Evolutionary conservation across 257 asterid genomes (phyloP).

Genomic region (Capsicum chinense): DNA sequence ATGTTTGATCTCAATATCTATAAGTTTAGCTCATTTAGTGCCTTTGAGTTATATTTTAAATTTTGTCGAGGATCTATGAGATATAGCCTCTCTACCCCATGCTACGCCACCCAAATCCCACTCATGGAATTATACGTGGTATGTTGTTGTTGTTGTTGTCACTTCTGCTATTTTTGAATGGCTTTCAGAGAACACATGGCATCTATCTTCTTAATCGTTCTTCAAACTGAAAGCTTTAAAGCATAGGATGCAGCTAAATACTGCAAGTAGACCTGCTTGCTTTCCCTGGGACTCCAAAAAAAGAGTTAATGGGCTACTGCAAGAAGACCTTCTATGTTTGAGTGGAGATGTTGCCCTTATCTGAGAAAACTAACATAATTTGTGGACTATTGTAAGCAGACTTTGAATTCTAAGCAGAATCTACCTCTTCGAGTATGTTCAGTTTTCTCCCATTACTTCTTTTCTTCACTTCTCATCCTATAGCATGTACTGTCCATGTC

Average conservation of each 20-base stretch:
- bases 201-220: too few species aligned
- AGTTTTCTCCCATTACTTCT: background rate
- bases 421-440: background rate
- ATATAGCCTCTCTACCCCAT: too few species aligned
- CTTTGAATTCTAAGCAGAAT: background rate
- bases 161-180: too few species aligned
- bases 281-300: constrained; percentile 6
- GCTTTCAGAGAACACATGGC: too few species aligned
- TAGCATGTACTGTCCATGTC: constrained; percentile 7
- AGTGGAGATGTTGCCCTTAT: background rate
- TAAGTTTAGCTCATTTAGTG: too few species aligned
- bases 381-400: background rate
- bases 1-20: too few species aligned
- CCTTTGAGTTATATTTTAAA: too few species aligned
- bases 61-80: too few species aligned
- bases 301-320: background rate
- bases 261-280: background rate
- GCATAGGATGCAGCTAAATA: background rate
- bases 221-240: background rate
- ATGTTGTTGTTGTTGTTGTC: too few species aligned
- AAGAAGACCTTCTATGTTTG: background rate
- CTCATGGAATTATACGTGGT: too few species aligned
- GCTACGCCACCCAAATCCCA: too few species aligned
- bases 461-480: background rate
- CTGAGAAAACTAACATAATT: background rate